Conservation (phyloP, 1,284 basidiomycete species). For the Rhizoctonia solani region DNA sequence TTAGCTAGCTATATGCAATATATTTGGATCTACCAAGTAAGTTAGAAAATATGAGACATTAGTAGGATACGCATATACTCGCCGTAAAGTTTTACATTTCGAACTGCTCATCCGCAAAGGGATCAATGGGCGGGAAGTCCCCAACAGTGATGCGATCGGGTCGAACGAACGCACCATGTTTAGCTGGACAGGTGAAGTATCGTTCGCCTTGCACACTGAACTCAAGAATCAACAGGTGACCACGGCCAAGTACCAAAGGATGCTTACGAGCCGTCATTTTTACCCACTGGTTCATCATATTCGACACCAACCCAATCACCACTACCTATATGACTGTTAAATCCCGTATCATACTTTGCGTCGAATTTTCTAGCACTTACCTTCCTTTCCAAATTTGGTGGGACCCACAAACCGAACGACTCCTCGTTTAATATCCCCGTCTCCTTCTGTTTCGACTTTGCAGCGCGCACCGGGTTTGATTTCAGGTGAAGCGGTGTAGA, state of each 20-base stretch:
- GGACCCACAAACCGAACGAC: conserved; percentile 83
- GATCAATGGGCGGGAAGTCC: conserved; percentile 78
- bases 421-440: conserved; percentile 71
- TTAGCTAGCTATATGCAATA: no score
- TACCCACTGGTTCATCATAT: conserved; percentile 95
- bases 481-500: conserved; percentile 43
- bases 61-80: not conserved
- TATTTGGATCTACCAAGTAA: no score
- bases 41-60: no score
- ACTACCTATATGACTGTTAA: conserved; percentile 22
- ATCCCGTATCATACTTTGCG: not conserved
- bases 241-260: not conserved
- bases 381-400: conserved; percentile 70
- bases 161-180: conserved; percentile 86
- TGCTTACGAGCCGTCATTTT: conserved; percentile 91
- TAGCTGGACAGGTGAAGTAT: conserved; percentile 81
- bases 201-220: conserved; percentile 80
- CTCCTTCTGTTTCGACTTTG: conserved; percentile 70
- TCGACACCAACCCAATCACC: conserved; percentile 91
- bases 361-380: conserved; percentile 36
- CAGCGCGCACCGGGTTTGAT: conserved; percentile 76
- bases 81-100: conserved; percentile 63
- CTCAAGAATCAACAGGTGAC: conserved; percentile 3
- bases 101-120: conserved; percentile 63
- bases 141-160: conserved; percentile 83